Evolutionary conservation across 208 protist genomes (phyloP), one percentile per base, ranked within the genome.

Genomic region (Jaenimonas drosophilae): DNA sequence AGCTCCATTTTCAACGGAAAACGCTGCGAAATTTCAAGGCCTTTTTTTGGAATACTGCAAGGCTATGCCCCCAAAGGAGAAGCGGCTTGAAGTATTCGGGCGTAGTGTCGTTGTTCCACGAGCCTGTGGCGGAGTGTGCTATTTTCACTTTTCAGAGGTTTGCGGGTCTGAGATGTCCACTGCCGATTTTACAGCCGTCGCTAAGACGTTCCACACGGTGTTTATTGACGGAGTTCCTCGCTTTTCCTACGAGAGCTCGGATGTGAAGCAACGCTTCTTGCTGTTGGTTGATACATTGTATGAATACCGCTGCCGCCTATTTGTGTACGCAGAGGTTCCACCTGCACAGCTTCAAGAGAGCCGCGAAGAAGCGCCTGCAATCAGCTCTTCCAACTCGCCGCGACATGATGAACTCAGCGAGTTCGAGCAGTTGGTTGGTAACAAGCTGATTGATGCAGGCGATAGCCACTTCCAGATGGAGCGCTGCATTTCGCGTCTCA

Each of bases 241-340:
- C 20, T 90, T 90, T 31, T 31, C 78, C 5, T 86, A 85, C 50
- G 55, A 88, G 20, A 70, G 49, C 39, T 84, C 49, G 36, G 83
- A 92, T 40, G 70, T 90, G 17, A 91, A 90, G 38, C 77, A 79
- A 36, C 74, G 88, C 0, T 94, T 95, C 54, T 53, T 95, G 6
- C 55, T 87, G n/a, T 63, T 93, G n/a, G 73, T 95, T 39, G 88
- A 95, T 58, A 76, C 73, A 2, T 59, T 95, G 21, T 95, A 95
- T 44, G 76, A 91, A 49, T 70, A 59, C 47, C 82, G 70, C 27
- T 87, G 73, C 47, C 93, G 94, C 49, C 61, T 91, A 2, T 50
- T 95, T 14, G 54, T 92, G 12, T 72, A 76, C 34, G 77, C 83
- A 0, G 57, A 67, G 12, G 84, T 84, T 7, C 54, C 74, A 51